phyloP scores from a whole-genome alignment of 495 filamentous ascomycete species.

The Sphaerosporella brunnea region DNA sequence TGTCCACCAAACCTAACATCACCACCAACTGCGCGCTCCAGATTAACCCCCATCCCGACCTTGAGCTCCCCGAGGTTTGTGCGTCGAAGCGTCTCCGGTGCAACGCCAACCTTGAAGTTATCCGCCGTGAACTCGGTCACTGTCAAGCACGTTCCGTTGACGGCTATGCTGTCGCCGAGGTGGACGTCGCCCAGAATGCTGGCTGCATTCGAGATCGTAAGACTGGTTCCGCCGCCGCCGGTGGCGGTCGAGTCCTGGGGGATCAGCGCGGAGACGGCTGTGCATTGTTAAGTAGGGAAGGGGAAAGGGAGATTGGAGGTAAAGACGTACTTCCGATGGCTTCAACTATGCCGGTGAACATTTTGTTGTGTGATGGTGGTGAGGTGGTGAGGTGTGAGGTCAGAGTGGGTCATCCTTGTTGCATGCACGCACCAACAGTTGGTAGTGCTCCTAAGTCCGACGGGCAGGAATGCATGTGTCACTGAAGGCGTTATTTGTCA shows the following conservation, averaged over 20 bases:
- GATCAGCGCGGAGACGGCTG: conserved; percentile 70
- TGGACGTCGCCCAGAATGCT: conserved; percentile 64
- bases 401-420: conserved; percentile 4
- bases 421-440: background rate
- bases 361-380: conserved; percentile 2
- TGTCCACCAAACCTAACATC: conserved; percentile 80
- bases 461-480: too few species aligned
- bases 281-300: conserved; percentile 15
- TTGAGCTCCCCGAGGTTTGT: conserved; percentile 59
- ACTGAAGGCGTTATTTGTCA: too few species aligned
- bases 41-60: conserved; percentile 43
- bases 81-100: conserved; percentile 87
- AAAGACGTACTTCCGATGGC: conserved; percentile 65
- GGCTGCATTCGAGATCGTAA: conserved; percentile 63
- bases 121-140: conserved; percentile 40
- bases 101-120: conserved; percentile 82
- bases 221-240: conserved; percentile 40
- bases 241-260: conserved; percentile 64
- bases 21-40: conserved; percentile 79
- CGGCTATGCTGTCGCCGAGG: conserved; percentile 77
- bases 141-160: conserved; percentile 92
- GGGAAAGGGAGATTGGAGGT: background rate
- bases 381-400: background rate
- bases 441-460: too few species aligned
- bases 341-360: conserved; percentile 49